Conservation (phyloP, 2,329 filamentous ascomycete species). For the Zarea fungicola region DNA sequence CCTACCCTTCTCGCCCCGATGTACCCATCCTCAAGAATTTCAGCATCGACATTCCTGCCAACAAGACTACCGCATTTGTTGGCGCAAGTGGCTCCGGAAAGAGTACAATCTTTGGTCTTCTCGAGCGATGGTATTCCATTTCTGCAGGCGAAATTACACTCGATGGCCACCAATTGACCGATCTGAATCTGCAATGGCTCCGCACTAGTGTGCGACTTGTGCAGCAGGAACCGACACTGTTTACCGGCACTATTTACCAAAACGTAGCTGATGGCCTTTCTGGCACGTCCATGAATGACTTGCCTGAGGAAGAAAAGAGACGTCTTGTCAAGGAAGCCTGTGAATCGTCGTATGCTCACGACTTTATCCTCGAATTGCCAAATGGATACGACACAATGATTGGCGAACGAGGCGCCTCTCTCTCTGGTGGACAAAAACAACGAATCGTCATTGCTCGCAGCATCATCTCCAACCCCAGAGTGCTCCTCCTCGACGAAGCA, state of each 20-base stretch:
- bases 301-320: slow-evolving; percentile 38
- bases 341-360: slow-evolving; percentile 46
- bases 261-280: slow-evolving; percentile 46
- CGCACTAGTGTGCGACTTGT: slow-evolving; percentile 48
- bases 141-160: slow-evolving; percentile 39
- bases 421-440: slow-evolving; percentile 64
- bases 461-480: slow-evolving; percentile 57
- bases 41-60: slow-evolving; percentile 37
- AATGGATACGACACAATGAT: slow-evolving; percentile 56
- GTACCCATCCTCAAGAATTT: slow-evolving; percentile 40
- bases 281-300: slow-evolving; percentile 30
- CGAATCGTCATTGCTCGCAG: slow-evolving; percentile 61
- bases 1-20: slow-evolving; percentile 52
- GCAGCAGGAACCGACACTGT: slow-evolving; percentile 47
- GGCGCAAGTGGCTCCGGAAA: slow-evolving; percentile 55
- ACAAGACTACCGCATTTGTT: slow-evolving; percentile 49
- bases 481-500: slow-evolving; percentile 65
- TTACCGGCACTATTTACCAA: slow-evolving; percentile 47
- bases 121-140: slow-evolving; percentile 57
- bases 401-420: slow-evolving; percentile 58
- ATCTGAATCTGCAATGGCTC: slow-evolving; percentile 47
- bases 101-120: slow-evolving; percentile 50
- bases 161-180: slow-evolving; percentile 36
- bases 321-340: slow-evolving; percentile 43
- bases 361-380: slow-evolving; percentile 47